Evolutionary conservation across 2,329 filamentous ascomycete species (phyloP).

Genomic region (Trichoderma gracile): DNA sequence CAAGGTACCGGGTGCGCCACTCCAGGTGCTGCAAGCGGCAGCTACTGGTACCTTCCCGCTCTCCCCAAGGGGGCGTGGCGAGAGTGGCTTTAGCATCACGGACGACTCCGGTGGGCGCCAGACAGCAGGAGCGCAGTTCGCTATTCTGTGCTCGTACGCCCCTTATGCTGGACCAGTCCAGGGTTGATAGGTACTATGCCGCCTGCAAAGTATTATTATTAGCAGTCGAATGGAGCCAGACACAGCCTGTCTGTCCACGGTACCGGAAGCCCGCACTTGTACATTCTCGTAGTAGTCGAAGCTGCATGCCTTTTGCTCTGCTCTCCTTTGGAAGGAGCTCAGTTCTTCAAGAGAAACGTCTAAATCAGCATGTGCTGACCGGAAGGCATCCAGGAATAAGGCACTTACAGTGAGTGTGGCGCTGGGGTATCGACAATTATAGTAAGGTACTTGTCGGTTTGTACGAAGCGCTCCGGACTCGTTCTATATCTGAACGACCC

Average conservation of each 20-base stretch:
- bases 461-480: no score
- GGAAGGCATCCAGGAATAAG: no score
- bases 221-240: constrained; percentile 21
- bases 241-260: constrained; percentile 15
- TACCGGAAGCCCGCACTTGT: not conserved
- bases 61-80: not conserved
- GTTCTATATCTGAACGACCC: no score
- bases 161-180: not conserved
- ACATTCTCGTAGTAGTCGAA: not conserved
- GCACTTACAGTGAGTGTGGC: no score
- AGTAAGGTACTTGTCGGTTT: no score
- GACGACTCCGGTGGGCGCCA: constrained; percentile 21
- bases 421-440: no score
- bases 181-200: not conserved
- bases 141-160: not conserved
- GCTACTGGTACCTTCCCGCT: no score
- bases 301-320: no score
- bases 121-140: not conserved
- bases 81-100: constrained; percentile 14
- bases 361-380: no score
- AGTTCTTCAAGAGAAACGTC: no score
- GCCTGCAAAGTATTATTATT: constrained; percentile 21
- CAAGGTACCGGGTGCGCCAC: not conserved
- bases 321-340: no score
- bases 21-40: not conserved